A percentile compares a stretch with the other conserved stretches of the same genome.
These are phyloP conservation scores for Sesbania bispinosa DNA, from an alignment of 306 rosid species.

Conservation along the genomic window DNA sequence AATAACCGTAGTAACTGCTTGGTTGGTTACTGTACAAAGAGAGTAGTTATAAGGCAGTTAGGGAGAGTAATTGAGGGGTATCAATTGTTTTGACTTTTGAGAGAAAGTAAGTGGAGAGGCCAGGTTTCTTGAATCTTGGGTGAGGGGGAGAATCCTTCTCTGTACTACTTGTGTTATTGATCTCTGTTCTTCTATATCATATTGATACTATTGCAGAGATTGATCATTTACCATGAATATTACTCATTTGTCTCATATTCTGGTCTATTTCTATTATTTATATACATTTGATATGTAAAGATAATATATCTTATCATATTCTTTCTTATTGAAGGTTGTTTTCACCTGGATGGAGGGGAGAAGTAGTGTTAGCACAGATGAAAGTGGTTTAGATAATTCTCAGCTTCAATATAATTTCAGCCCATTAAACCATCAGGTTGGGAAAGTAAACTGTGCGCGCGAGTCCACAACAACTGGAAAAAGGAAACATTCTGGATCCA, in stretches of 20 bases:
- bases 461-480: constrained; percentile 63
- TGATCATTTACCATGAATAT: not conserved
- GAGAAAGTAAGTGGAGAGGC: constrained; percentile 1
- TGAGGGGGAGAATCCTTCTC: not conserved
- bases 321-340: constrained; percentile 67
- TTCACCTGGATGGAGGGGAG: constrained; percentile 90
- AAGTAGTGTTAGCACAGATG: constrained; percentile 27
- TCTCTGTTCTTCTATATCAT: not conserved
- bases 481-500: constrained; percentile 69
- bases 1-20: not conserved
- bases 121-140: not conserved
- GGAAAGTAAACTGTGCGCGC: constrained; percentile 51
- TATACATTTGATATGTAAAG: constrained; percentile 19
- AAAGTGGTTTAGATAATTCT: constrained; percentile 45
- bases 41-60: constrained; percentile 1
- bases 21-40: constrained; percentile 2
- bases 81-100: not conserved
- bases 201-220: not conserved
- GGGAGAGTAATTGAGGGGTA: not conserved
- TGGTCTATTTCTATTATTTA: constrained; percentile 4
- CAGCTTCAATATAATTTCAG: constrained; percentile 44
- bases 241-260: not conserved
- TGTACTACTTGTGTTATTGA: not conserved
- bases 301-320: constrained; percentile 14
- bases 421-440: constrained; percentile 42